phyloP scores from a whole-genome alignment of 345 rosid genomes.

The Brassica nigra region DNA sequence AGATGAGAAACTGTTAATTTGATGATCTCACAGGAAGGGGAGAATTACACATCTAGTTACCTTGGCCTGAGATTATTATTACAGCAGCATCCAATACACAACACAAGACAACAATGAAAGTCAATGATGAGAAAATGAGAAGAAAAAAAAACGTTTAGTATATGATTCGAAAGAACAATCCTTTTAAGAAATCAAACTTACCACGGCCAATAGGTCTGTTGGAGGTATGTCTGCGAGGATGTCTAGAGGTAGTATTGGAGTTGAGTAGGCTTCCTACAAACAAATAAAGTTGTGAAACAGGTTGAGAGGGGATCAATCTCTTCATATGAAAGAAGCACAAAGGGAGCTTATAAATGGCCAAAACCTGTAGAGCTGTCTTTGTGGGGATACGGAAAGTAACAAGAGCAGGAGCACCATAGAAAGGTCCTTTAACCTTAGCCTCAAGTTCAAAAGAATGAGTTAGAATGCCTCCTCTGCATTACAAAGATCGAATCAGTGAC shows the following conservation, averaged over 20 bases:
- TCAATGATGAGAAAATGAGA: neutral
- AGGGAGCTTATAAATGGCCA: neutral
- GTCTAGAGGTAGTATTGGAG: slow-evolving; percentile 80
- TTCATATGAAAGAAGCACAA: neutral
- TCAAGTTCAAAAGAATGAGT: slow-evolving; percentile 87
- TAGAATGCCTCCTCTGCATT: slow-evolving; percentile 70
- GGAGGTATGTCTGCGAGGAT: slow-evolving; percentile 83
- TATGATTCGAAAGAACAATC: neutral
- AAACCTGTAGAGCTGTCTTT: slow-evolving; percentile 81
- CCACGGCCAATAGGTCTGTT: slow-evolving; percentile 66
- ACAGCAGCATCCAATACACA: slow-evolving; percentile 45
- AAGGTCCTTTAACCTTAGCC: slow-evolving; percentile 76
- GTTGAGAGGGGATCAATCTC: neutral
- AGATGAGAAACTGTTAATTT: neutral
- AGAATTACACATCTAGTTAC: slow-evolving; percentile 44
- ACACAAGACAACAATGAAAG: slow-evolving; percentile 30
- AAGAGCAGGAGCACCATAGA: slow-evolving; percentile 81
- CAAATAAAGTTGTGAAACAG: neutral
- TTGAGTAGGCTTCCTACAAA: slow-evolving; percentile 77
- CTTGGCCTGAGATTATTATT: slow-evolving; percentile 71
- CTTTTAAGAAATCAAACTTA: slow-evolving; percentile 34
- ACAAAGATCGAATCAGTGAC: neutral
- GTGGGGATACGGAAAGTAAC: slow-evolving; percentile 90
- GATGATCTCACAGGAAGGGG: slow-evolving; percentile 4
- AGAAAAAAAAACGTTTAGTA: neutral